Percentiles rank a stretch among this genome's conserved stretches.
Evolutionary conservation across 2,329 filamentous ascomycete species (phyloP).

Genomic region (Colletotrichum incanum): DNA sequence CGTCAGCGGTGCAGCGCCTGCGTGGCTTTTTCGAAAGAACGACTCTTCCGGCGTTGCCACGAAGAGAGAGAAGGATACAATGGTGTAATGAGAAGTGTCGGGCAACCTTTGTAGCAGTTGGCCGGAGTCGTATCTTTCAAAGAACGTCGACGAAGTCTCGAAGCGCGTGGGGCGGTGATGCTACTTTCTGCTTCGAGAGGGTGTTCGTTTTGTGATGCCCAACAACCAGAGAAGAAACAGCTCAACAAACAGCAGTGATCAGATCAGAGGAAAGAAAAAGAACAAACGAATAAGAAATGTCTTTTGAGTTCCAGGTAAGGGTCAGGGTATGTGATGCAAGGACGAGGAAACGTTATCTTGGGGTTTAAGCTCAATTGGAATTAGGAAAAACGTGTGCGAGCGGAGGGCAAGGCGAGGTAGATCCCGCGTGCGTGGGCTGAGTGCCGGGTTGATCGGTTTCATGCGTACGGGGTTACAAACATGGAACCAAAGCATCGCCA

Average conservation of each 20-base stretch:
- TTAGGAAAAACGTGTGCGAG: neutral
- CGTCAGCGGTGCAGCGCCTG: neutral
- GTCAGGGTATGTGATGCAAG: conserved; percentile 23
- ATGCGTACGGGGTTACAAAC: conserved; percentile 38
- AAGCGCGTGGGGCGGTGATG: neutral
- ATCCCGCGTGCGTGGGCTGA: conserved; percentile 26
- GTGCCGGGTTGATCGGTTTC: conserved; percentile 34
- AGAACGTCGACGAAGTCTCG: neutral
- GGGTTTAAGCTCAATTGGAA: conserved; percentile 39
- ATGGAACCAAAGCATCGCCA: conserved; percentile 39
- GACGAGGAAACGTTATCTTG: conserved; percentile 5
- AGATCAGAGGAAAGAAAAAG: neutral
- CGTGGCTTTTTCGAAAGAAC: neutral
- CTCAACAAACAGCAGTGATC: neutral
- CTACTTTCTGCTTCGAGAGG: neutral
- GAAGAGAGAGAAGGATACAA: neutral
- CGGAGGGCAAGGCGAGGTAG: conserved; percentile 22
- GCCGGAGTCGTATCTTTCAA: neutral
- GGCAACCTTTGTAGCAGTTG: neutral
- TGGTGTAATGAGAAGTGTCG: neutral
- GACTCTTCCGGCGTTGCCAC: neutral
- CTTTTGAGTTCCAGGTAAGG: conserved; percentile 18
- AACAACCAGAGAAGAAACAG: neutral
- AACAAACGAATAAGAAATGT: neutral
- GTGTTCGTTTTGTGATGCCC: neutral